phyloP scores from a whole-genome alignment of 2,329 filamentous ascomycete genomes.

The Apiospora malaysiana region DNA sequence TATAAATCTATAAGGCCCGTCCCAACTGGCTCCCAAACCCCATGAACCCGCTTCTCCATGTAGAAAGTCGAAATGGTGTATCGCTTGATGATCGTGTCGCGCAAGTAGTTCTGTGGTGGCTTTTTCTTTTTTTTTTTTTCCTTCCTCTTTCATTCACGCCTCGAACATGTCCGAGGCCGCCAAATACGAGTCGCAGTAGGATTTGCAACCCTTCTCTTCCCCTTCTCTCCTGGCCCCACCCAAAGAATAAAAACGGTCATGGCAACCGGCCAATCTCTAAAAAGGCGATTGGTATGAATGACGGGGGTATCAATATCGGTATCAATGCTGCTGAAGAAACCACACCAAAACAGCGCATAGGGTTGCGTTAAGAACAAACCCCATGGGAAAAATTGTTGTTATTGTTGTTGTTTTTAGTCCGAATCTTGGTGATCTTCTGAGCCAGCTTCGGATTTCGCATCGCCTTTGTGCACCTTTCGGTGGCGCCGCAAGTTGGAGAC shows the following conservation, averaged over 20 bases:
- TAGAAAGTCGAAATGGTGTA: background rate
- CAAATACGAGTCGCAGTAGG: background rate
- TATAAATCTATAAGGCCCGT: slow-evolving; percentile 18
- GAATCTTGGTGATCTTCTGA: slow-evolving; percentile 70
- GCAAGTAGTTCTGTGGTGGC: slow-evolving; percentile 7
- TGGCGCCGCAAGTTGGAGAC: slow-evolving; percentile 95
- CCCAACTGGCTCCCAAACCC: background rate
- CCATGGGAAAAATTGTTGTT: background rate
- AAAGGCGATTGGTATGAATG: slow-evolving; percentile 16
- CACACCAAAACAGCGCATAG: background rate
- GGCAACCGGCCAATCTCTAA: slow-evolving; percentile 6
- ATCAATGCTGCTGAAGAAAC: slow-evolving; percentile 17
- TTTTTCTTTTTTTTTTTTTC: background rate
- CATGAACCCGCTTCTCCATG: background rate
- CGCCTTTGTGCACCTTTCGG: slow-evolving; percentile 92
- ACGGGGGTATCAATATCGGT: slow-evolving; percentile 18
- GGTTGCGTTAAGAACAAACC: background rate
- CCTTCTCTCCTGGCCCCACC: background rate
- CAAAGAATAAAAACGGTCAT: slow-evolving; percentile 3
- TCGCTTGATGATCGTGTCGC: slow-evolving; percentile 10
- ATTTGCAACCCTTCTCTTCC: background rate
- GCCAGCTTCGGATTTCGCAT: slow-evolving; percentile 66
- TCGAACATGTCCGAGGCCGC: background rate
- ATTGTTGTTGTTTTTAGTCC: slow-evolving; percentile 45
- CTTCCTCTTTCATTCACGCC: background rate